A percentile compares a stretch with the other conserved stretches of the same genome.
Conservation (phyloP, 768 basidiomycete species). For the Hortiboletus flavorubellus region DNA sequence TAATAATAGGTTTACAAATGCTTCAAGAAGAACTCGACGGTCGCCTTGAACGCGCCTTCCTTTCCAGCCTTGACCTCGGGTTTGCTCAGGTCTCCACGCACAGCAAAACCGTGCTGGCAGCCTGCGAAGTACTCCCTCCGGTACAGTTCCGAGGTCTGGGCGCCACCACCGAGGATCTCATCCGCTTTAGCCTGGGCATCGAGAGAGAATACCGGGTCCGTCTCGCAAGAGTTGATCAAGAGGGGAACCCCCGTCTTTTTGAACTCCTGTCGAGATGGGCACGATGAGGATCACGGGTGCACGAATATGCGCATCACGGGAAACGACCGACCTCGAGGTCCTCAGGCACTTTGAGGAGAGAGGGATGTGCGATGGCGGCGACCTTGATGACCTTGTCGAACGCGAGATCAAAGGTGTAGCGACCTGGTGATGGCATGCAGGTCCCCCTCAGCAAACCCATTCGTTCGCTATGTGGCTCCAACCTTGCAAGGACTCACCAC, state of each 20-base stretch:
- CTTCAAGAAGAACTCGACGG: slow-evolving; percentile 52
- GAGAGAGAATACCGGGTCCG: slow-evolving; percentile 48
- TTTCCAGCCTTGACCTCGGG: slow-evolving; percentile 57
- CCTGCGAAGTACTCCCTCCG: slow-evolving; percentile 29
- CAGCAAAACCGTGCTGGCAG: slow-evolving; percentile 54
- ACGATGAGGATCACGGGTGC: not conserved
- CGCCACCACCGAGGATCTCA: slow-evolving; percentile 44
- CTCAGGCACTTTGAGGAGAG: slow-evolving; percentile 32
- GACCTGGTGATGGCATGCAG: slow-evolving; percentile 22
- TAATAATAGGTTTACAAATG: slow-evolving; percentile 14
- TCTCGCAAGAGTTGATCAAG: slow-evolving; percentile 64
- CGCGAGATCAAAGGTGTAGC: slow-evolving; percentile 46
- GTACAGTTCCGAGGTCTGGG: slow-evolving; percentile 43
- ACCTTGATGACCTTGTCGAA: slow-evolving; percentile 39
- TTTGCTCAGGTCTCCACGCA: slow-evolving; percentile 45
- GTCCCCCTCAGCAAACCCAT: not conserved
- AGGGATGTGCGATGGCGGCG: slow-evolving; percentile 46
- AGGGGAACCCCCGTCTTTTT: slow-evolving; percentile 48
- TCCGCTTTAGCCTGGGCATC: slow-evolving; percentile 46
- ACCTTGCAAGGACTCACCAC: slow-evolving; percentile 40
- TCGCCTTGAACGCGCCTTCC: slow-evolving; percentile 50
- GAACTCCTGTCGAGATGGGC: slow-evolving; percentile 42
- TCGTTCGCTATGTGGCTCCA: not conserved
- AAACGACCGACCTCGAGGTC: slow-evolving; percentile 54
- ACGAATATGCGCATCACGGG: not conserved